A percentile compares a stretch with the other conserved stretches of the same genome.
Conservation (phyloP, 1,284 basidiomycete genomes). For the Ustilago lituana region DNA sequence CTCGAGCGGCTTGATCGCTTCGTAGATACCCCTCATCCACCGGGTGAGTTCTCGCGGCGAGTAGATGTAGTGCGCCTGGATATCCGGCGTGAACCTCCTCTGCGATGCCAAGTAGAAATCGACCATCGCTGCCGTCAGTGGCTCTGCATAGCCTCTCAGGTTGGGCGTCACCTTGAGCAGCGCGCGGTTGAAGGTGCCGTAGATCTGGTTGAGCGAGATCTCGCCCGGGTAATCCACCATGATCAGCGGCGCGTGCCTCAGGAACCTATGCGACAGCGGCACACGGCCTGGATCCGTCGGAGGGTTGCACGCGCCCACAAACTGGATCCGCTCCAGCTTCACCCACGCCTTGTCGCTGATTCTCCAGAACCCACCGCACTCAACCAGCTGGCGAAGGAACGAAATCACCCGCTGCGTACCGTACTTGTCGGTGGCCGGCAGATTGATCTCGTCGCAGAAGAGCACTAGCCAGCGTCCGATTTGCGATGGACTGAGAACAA, state of each 20-base stretch:
- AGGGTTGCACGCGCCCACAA: conserved; percentile 98
- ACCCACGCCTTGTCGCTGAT: conserved; percentile 97
- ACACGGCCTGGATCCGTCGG: conserved; percentile 99
- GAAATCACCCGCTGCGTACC: conserved; percentile 98
- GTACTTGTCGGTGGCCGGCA: conserved; percentile 96
- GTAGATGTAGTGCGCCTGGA: conserved; percentile 98
- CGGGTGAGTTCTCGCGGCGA: conserved; percentile 97
- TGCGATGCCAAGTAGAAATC: conserved; percentile 93
- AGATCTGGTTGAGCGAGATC: conserved; percentile 96
- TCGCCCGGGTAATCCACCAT: conserved; percentile 99
- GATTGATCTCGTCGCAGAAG: conserved; percentile 99
- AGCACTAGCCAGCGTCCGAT: conserved; percentile 98
- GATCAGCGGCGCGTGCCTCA: conserved; percentile 96
- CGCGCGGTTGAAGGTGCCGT: conserved; percentile 97
- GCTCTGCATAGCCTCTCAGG: conserved; percentile 89
- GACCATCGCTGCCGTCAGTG: conserved; percentile 98
- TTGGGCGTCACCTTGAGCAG: conserved; percentile 94
- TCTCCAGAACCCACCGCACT: conserved; percentile 94
- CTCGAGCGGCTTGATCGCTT: conserved; percentile 92
- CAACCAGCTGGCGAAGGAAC: conserved; percentile 96
- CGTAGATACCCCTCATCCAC: conserved; percentile 97
- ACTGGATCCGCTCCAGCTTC: conserved; percentile 95
- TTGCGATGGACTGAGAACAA: conserved; percentile 89
- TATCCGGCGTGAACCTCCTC: conserved; percentile 90
- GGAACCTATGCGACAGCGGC: conserved; percentile 94